Conservation (phyloP, 768 basidiomycete species). For the Leccinum subgranulosum region DNA sequence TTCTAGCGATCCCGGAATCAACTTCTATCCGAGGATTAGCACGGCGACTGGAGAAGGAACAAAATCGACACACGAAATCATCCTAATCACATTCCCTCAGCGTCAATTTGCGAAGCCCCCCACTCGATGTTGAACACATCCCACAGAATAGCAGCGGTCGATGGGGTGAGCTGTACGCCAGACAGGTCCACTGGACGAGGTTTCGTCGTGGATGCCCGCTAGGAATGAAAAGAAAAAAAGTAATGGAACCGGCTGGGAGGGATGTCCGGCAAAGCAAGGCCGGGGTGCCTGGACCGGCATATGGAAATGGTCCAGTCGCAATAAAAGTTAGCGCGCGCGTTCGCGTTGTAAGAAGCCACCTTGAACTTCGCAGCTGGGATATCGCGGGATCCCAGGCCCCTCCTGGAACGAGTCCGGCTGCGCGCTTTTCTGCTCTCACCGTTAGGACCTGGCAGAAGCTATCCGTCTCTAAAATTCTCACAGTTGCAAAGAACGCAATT, state of each 20-base stretch:
- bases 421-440: conserved; percentile 63
- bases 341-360: too few species aligned
- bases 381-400: too few species aligned
- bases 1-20: conserved; percentile 31
- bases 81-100: conserved; percentile 48
- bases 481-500: conserved; percentile 42
- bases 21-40: background rate
- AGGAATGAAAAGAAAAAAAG: background rate
- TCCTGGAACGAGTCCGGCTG: conserved; percentile 49
- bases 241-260: too few species aligned
- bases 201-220: background rate
- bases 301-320: too few species aligned
- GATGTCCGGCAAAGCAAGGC: too few species aligned
- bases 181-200: background rate
- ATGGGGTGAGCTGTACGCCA: background rate
- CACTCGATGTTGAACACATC: conserved; percentile 74
- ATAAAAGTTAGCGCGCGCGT: too few species aligned
- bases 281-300: too few species aligned
- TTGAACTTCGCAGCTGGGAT: too few species aligned
- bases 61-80: background rate
- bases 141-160: conserved; percentile 68
- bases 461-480: conserved; percentile 54
- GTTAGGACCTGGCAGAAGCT: conserved; percentile 65
- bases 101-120: background rate
- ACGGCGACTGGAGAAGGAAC: background rate